Percentiles rank a stretch among this genome's conserved stretches.
Evolutionary conservation across 208 protist species (phyloP).

Genomic region (Endotrypanum monterogeii): DNA sequence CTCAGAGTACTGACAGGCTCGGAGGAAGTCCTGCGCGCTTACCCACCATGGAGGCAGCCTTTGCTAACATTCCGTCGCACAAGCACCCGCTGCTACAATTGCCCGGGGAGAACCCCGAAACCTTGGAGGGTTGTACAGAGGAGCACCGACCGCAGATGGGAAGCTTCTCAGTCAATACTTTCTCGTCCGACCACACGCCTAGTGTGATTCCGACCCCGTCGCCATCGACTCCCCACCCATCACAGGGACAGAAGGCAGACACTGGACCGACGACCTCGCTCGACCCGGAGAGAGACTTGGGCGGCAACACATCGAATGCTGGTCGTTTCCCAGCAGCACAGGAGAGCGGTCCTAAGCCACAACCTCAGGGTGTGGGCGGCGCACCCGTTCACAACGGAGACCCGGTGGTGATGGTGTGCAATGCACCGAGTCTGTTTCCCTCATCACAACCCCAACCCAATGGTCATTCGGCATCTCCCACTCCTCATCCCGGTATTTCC

Average conservation of each 20-base stretch:
- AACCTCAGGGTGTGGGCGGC: not conserved
- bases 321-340: not conserved
- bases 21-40: not conserved
- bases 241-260: constrained; percentile 1
- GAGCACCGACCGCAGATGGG: not conserved
- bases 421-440: not conserved
- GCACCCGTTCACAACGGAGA: not conserved
- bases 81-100: not conserved
- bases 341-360: not conserved
- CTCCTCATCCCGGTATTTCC: not conserved
- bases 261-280: not conserved
- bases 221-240: constrained; percentile 10
- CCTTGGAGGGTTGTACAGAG: not conserved
- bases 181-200: constrained; percentile 17
- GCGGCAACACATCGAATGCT: too few relatives aligned
- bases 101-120: not conserved
- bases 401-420: not conserved
- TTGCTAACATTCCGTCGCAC: not conserved
- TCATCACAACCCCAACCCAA: not conserved
- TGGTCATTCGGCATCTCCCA: not conserved
- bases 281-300: not conserved
- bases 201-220: constrained; percentile 17
- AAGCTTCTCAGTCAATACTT: not conserved
- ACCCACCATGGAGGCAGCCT: not conserved
- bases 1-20: not conserved